Evolutionary conservation across 2,329 filamentous ascomycete genomes (phyloP), one percentile per base, ranked within the genome.

Genomic region (Colletotrichum shisoi): DNA sequence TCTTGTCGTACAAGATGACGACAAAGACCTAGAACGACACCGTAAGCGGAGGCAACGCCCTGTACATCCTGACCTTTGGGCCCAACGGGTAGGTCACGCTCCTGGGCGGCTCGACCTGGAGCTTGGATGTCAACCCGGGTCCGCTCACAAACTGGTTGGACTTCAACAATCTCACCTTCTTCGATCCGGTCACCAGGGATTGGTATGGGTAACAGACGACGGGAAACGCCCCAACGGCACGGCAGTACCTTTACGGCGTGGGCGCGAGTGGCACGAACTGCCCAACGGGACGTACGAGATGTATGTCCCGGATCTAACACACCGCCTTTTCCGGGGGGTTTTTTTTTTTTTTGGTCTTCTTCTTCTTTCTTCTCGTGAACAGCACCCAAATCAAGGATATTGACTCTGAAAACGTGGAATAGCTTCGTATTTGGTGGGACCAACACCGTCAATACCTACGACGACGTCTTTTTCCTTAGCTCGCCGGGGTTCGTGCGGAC

Each of bases 241-340:
- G 68, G 17, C 21, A 57, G 4, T 27, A 49, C 2, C 49, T 49
- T 19, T 71, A 68, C 60, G 52, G 40, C 5, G 65, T 67, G 8
- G 68, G 68, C 4, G 66, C 45, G 0, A 15, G 40, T 53, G 63
- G 68, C 5, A 44, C 45, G 13, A 62, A 63, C n/a, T n/a, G n/a
- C n/a, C n/a, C n/a, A n/a, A n/a, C 15, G 69, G 62, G 15, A 71
- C 70, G 1, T 67, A 64, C 6, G 70, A 71, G 19, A 67, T 71
- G 69, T 68, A 40, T 57, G 60, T 21, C 8, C 7, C 44, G 31
- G n/a, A 34, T 4, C 27, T 2, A 27, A 27, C 27, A 31, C 27
- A 31, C 27, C 27, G 27, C 27, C 24, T 27, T 27, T 6, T 1
- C n/a, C 27, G 27, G 27, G 27, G 5, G n/a, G n/a, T n/a, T n/a